Base-by-base conservation (phyloP, 2,329 filamentous ascomycete genomes). In the Fusarium lateritium region DNA sequence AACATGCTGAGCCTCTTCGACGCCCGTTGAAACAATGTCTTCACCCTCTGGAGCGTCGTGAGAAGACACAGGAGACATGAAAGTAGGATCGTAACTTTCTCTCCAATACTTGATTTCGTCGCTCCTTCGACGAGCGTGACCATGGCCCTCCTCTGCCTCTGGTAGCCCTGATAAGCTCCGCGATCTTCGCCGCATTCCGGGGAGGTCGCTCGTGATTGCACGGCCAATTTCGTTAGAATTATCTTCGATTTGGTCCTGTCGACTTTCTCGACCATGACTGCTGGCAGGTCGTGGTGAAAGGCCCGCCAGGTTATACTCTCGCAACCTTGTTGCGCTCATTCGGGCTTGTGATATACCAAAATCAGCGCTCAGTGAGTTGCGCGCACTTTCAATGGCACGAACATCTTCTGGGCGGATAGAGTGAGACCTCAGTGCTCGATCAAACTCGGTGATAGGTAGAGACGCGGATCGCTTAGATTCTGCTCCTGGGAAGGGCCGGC, bases 51-150 rank as follows among this genome's bases (percentile, higher is more conserved):
- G 28, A 13, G 81, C 79, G 21, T 76, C 77, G 43, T 79, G 77
- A 4, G 86, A 86, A 6, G 86, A 85, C 33, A 85, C 76, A 0
- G 86, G 85, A 8, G 87, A 88, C 56, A 84, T 74, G 51, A 85
- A 79, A 2, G 81, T 82, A 1, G 82, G 82, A 45, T 84, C 85
- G 66, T 88, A 88, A 65, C 88, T 90, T 71, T 87, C 85, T 62
- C 89, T 83, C 88, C 88, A 90, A 71, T 88, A 88, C 14, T 86
- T 84, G 39, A 90, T 89, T 75, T 91, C 89, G 56, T 89, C 87
- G 73, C 87, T 90, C 31, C 88, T 84, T 36, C 87, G 83, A 43
- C 88, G 83, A 6, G 76, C 60, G 40, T 78, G 77, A 3, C 67
- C 70, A 22, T 78, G 76, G 19, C 71, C 72, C 6, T 77, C 76